These are phyloP conservation scores for Apostasia ramifera DNA, from an alignment of 106 monocot species.

Conservation along the genomic window DNA sequence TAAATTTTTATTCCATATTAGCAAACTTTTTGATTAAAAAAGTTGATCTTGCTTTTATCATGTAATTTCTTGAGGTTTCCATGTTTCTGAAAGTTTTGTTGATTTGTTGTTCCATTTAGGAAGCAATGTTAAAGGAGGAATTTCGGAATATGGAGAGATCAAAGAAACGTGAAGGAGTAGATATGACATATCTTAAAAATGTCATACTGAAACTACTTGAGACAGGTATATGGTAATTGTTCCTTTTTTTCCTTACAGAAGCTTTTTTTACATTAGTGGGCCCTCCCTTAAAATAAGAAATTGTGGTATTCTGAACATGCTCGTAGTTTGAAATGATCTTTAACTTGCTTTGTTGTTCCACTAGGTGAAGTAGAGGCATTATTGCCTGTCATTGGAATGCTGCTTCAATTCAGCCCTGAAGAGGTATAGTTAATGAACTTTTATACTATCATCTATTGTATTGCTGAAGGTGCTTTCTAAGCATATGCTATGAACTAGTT, in stretches of 20 bases:
- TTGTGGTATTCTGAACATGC: too few species aligned
- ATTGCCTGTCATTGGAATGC: constrained; percentile 80
- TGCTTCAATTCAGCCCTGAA: constrained; percentile 89
- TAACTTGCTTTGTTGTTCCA: not conserved
- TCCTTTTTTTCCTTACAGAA: not conserved
- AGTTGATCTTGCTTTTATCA: too few species aligned
- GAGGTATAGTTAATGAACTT: constrained; percentile 45
- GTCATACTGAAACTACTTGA: constrained; percentile 94
- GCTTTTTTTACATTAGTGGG: not conserved
- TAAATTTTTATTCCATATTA: too few species aligned
- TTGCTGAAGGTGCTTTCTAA: too few species aligned
- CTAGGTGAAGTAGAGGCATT: constrained; percentile 90
- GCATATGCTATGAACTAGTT: too few species aligned
- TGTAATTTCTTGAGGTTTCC: too few species aligned
- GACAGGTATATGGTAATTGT: constrained; percentile 53
- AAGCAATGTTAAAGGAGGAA: constrained; percentile 87
- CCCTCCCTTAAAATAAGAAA: too few species aligned
- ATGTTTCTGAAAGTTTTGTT: not conserved
- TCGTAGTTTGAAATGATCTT: not conserved
- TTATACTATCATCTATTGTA: not conserved
- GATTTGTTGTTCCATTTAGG: constrained; percentile 25
- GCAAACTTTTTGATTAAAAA: too few species aligned
- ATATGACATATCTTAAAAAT: constrained; percentile 98
- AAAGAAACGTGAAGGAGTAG: constrained; percentile 90
- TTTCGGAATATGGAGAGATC: constrained; percentile 88